These are phyloP conservation scores for Aspergillus thermomutatus DNA, from an alignment of 2,329 filamentous ascomycete genomes.

Conservation along the genomic window DNA sequence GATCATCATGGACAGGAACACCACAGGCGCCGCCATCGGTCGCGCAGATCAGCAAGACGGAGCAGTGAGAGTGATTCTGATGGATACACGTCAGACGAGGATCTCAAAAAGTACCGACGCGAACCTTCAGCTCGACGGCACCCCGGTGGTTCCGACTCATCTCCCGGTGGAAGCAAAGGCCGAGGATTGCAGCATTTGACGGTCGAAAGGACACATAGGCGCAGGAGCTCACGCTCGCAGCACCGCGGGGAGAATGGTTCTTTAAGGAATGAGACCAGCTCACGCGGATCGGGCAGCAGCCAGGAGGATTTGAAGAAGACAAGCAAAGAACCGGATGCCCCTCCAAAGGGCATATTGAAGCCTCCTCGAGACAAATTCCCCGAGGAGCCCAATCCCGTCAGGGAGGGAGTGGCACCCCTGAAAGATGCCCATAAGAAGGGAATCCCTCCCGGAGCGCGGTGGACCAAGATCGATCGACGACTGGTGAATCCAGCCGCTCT, in stretches of 20 bases:
- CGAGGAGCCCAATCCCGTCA: conserved; percentile 75
- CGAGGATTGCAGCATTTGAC: conserved; percentile 14
- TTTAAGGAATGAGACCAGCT: conserved; percentile 14
- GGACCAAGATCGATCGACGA: conserved; percentile 88
- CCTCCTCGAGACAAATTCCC: conserved; percentile 78
- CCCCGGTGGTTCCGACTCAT: conserved; percentile 24
- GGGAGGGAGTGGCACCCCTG: conserved; percentile 89
- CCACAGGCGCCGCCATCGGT: conserved; percentile 19
- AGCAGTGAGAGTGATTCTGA: conserved; percentile 26
- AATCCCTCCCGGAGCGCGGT: conserved; percentile 74
- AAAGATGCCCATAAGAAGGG: conserved; percentile 76
- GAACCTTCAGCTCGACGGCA: conserved; percentile 25
- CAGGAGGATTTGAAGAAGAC: conserved; percentile 24
- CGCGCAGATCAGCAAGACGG: conserved; percentile 21
- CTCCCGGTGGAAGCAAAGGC: conserved; percentile 19
- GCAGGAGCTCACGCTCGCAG: conserved; percentile 24
- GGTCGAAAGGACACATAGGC: conserved; percentile 19
- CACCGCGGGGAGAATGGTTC: conserved; percentile 15
- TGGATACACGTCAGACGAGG: conserved; percentile 30
- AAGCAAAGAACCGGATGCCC: conserved; percentile 59
- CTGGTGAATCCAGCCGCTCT: conserved; percentile 88
- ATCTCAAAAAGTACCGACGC: conserved; percentile 28
- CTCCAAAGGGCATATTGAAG: conserved; percentile 80
- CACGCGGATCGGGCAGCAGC: conserved; percentile 14
- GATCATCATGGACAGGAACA: conserved; percentile 13